Evolutionary conservation across 345 rosid genomes (phyloP), one percentile per base, ranked within the genome.

Genomic region (Lepidium sativum): DNA sequence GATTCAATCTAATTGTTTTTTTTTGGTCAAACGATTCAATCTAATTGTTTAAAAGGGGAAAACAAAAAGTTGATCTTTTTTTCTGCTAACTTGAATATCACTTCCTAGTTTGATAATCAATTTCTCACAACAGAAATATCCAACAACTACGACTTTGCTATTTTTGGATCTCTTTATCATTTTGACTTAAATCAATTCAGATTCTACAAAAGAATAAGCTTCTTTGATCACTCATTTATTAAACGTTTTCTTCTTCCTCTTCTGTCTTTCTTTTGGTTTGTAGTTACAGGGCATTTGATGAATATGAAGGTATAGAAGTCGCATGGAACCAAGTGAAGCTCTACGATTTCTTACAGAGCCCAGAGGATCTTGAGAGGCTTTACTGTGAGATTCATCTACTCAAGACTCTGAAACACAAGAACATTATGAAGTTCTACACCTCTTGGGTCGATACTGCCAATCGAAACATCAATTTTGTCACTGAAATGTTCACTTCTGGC

Each of bases 301-400:
- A 88, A 53, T 72, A 80, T 43, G 91, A 90, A 85, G 99, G 99
- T 42, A 86, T 94, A 51, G 99, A 94, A 77, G 97, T 94, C 48
- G 99, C 99, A 37, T 94, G 99, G 97, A 94, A 91, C 78, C 99
- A 94, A 80, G 80, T 86, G 16, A 82, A 84, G 78, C 78, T 94
- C 43, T 78, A 82, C 12, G 97, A 94, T 76, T 82, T 85, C 52
- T 71, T 91, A 66, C 94, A 85, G 21, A 83, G 92, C 40, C 82
- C 96, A 3, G 95, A 84, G 43, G 96, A 88, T 81, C 75, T 90
- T 55, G 99, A 88, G 71, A 87, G 87, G 67, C 82, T 90, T 42
- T 85, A 94, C 72, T 90, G 95, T 3, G 99, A 94, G 84, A 92
- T 91, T 70, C 89, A 86, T 76, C 80, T 94, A 73, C 95, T 94